These are phyloP conservation scores for Neofusicoccum umdonicola DNA, from an alignment of 2,329 filamentous ascomycete genomes.

Conservation along the genomic window DNA sequence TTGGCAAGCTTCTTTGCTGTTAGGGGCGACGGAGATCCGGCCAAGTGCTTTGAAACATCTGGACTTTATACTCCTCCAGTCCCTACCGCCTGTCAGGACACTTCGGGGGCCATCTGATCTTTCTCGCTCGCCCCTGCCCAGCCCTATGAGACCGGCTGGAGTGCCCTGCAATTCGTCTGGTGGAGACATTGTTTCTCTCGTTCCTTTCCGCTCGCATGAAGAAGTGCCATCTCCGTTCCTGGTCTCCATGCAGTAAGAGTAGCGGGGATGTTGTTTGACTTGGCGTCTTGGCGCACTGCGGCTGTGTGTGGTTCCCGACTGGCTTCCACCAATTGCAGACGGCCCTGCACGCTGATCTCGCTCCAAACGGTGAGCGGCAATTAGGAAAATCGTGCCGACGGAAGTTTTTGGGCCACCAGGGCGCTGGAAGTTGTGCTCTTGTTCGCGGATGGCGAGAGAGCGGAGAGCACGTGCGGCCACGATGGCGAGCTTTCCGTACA, in stretches of 20 bases:
- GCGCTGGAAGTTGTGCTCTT: neutral
- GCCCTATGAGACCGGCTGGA: neutral
- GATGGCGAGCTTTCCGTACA: neutral
- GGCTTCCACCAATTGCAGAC: slow-evolving; percentile 8
- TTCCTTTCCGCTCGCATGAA: neutral
- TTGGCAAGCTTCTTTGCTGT: neutral
- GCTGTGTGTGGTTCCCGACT: neutral
- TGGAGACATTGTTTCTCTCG: neutral
- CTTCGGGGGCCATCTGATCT: neutral
- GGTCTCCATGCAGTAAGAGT: neutral
- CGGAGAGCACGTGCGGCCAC: neutral
- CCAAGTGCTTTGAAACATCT: neutral
- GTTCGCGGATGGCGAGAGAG: neutral
- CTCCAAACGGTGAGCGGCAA: neutral
- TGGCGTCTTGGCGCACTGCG: slow-evolving; percentile 4
- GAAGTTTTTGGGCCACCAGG: neutral
- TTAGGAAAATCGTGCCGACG: neutral
- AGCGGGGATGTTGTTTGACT: slow-evolving; percentile 10
- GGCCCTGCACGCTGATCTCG: neutral
- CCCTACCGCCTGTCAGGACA: too few relatives aligned
- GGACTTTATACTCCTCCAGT: neutral
- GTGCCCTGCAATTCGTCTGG: neutral
- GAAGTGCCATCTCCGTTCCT: neutral
- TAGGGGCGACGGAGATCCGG: neutral
- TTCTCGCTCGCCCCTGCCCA: neutral